Conservation (phyloP, 305 asterid genomes). For the Fraxinus dipetala region DNA sequence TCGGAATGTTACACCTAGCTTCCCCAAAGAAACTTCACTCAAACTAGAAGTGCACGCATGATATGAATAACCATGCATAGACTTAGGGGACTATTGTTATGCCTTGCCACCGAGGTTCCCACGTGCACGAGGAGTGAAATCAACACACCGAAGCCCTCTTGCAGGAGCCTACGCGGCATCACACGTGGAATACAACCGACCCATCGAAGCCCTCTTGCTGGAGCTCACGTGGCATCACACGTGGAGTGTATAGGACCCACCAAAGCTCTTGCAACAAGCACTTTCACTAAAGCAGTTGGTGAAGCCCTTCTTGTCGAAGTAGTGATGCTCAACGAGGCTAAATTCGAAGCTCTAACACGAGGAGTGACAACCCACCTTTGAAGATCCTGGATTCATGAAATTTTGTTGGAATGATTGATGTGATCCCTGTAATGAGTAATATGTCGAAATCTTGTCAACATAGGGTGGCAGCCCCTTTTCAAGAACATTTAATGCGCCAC, state of each 20-base stretch:
- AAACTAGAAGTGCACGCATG: neutral
- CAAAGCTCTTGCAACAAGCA: neutral
- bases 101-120: neutral
- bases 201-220: too few relatives aligned
- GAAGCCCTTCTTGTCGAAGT: neutral
- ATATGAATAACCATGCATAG: neutral
- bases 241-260: neutral
- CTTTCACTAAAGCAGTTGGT: neutral
- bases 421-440: neutral
- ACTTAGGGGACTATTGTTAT: neutral
- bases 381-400: neutral
- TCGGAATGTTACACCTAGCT: too few relatives aligned
- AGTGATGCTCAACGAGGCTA: neutral
- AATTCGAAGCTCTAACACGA: neutral
- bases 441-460: neutral
- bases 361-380: neutral
- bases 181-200: neutral
- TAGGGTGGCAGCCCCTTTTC: neutral
- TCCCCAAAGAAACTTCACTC: neutral
- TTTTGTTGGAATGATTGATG: neutral
- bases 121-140: neutral
- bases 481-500: neutral
- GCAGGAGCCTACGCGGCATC: too few relatives aligned
- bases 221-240: too few relatives aligned
- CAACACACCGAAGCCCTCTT: too few relatives aligned